These are phyloP conservation scores for Sungouiella thailandica DNA, from an alignment of 805 yeast genomes.

Conservation along the genomic window DNA sequence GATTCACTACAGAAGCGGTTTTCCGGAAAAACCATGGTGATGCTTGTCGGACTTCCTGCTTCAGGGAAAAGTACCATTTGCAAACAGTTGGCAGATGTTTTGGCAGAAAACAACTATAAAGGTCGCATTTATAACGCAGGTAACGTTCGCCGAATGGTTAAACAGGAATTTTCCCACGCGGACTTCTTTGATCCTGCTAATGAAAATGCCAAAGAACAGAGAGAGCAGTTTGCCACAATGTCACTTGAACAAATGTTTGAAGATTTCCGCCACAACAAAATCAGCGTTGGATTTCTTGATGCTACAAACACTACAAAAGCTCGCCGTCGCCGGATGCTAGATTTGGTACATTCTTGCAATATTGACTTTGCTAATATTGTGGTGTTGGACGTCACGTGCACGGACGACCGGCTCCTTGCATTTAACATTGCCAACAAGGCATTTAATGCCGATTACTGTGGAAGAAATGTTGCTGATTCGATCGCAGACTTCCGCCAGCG, in stretches of 20 bases:
- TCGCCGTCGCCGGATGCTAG: conserved; percentile 30
- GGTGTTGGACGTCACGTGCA: conserved; percentile 56
- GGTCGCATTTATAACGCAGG: conserved; percentile 43
- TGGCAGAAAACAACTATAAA: conserved; percentile 8
- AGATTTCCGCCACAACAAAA: conserved; percentile 21
- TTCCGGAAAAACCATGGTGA: conserved; percentile 19
- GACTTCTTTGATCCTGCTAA: conserved; percentile 37
- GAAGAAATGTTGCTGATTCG: conserved; percentile 47
- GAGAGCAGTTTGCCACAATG: conserved; percentile 34
- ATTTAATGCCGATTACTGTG: conserved; percentile 54
- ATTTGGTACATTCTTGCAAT: conserved; percentile 15
- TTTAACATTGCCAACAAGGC: conserved; percentile 65
- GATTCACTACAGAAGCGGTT: conserved; percentile 11
- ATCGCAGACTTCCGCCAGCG: conserved; percentile 57
- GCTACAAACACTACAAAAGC: conserved; percentile 39
- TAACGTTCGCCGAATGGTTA: conserved; percentile 39
- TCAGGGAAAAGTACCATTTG: conserved; percentile 38
- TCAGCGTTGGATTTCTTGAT: conserved; percentile 37
- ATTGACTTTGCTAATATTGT: conserved; percentile 36
- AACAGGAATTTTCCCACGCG: conserved; percentile 22
- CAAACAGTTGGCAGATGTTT: conserved; percentile 24
- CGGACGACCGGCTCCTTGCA: conserved; percentile 45
- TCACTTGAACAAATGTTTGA: conserved; percentile 27
- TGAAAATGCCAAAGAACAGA: conserved; percentile 22
- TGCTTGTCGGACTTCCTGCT: conserved; percentile 40